phyloP scores from a whole-genome alignment of 257 asterid species.

The Fraxinus pennsylvanica region DNA sequence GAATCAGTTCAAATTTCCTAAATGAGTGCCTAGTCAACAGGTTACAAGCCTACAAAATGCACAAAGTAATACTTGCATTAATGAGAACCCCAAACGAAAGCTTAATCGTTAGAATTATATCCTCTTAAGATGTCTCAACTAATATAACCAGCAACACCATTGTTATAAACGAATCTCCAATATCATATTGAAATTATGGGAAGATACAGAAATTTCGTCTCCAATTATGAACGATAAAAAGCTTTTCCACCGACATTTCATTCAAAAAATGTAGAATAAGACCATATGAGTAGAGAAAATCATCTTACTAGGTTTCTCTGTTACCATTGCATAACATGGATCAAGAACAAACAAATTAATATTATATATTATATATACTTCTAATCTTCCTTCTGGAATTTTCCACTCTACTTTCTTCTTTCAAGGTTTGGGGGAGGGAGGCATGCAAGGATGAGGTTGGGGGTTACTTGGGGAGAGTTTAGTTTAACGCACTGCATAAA shows the following conservation, averaged over 20 bases:
- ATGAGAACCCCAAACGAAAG: background rate
- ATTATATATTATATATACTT: background rate
- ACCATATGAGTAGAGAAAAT: background rate
- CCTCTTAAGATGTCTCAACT: background rate
- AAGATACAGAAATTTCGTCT: background rate
- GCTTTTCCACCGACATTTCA: background rate
- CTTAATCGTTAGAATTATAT: background rate
- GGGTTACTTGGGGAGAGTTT: background rate
- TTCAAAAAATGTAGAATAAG: background rate
- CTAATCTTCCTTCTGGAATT: background rate
- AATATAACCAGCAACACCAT: background rate
- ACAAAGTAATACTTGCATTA: background rate
- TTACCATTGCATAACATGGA: background rate
- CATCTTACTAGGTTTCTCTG: background rate
- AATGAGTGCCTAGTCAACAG: background rate
- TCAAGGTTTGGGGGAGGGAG: background rate
- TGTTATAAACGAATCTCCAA: background rate
- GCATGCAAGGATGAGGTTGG: background rate
- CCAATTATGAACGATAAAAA: background rate
- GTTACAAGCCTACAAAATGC: background rate
- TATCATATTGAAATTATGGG: background rate
- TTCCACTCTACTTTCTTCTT: background rate
- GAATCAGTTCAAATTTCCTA: background rate
- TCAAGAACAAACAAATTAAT: background rate
- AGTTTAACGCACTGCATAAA: background rate